Conservation (phyloP, 2,329 filamentous ascomycete species). For the Bipolaris oryzae region DNA sequence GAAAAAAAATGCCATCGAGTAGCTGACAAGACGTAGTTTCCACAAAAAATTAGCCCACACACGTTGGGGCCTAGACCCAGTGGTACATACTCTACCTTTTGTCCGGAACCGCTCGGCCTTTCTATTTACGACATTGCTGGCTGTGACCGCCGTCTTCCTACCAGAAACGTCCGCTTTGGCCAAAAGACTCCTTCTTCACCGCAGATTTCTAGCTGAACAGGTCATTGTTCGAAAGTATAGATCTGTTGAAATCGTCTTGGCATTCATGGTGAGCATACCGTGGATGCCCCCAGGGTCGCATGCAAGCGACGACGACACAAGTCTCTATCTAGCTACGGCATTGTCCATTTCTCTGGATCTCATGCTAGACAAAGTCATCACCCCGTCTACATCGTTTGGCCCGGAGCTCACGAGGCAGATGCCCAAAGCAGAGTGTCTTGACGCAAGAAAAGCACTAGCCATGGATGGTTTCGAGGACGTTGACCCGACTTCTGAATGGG, state of each 20-base stretch:
- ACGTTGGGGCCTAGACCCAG: conserved; percentile 73
- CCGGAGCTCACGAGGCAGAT: conserved; percentile 56
- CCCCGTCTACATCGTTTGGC: conserved; percentile 59
- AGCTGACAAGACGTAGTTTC: conserved; percentile 57
- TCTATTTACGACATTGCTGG: conserved; percentile 72
- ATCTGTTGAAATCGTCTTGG: conserved; percentile 75
- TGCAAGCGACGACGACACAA: conserved; percentile 75
- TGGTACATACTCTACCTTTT: conserved; percentile 69
- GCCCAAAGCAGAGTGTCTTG: conserved; percentile 71
- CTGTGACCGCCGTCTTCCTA: conserved; percentile 71
- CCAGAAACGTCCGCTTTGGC: conserved; percentile 68
- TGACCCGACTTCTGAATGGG: conserved; percentile 65
- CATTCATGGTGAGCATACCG: conserved; percentile 76
- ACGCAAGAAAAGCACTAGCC: conserved; percentile 66
- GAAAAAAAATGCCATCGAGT: background rate
- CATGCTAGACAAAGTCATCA: conserved; percentile 71
- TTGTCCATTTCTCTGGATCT: conserved; percentile 72
- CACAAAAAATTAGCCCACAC: conserved; percentile 74
- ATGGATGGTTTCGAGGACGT: conserved; percentile 72
- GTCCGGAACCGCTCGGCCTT: conserved; percentile 72
- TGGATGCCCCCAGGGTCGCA: conserved; percentile 73
- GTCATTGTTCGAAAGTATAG: conserved; percentile 67
- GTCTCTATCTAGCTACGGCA: conserved; percentile 72
- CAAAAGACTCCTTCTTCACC: conserved; percentile 68
- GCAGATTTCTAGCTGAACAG: conserved; percentile 65